These are phyloP conservation scores for Silene noctiflora DNA, from an alignment of 179 eudicot species.

Conservation along the genomic window DNA sequence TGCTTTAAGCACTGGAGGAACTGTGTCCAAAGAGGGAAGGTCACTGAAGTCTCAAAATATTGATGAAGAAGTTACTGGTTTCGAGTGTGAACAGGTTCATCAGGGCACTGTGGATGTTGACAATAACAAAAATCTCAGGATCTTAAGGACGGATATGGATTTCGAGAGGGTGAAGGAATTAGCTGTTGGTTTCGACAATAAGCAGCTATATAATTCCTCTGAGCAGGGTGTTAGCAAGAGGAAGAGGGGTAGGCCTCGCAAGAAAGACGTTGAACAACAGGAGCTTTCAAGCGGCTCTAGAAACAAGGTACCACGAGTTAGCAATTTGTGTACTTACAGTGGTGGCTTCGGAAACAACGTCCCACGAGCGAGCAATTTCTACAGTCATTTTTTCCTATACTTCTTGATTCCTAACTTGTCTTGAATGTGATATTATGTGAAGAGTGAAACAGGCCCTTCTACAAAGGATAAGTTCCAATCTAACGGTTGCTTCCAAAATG, in stretches of 20 bases:
- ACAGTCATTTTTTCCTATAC: neutral
- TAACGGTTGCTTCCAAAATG: conserved; percentile 19
- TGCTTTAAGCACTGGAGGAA: conserved; percentile 26
- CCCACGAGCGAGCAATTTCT: neutral
- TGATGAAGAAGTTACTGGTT: conserved; percentile 28
- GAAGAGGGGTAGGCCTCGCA: conserved; percentile 23
- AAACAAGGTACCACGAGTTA: conserved; percentile 36
- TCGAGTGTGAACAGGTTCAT: neutral
- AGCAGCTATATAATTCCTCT: conserved; percentile 19
- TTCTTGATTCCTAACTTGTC: neutral
- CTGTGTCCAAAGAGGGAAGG: conserved; percentile 35
- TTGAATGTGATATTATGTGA: conserved; percentile 2
- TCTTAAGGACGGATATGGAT: neutral
- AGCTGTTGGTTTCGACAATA: conserved; percentile 21
- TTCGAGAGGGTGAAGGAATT: conserved; percentile 2
- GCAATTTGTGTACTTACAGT: neutral
- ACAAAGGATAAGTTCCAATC: conserved; percentile 16
- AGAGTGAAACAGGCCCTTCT: conserved; percentile 26
- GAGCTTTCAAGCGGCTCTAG: conserved; percentile 32
- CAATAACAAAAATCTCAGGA: no score
- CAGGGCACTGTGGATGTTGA: neutral
- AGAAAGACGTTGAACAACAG: conserved; percentile 20
- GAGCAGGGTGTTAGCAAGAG: conserved; percentile 22
- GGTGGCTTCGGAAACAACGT: neutral
- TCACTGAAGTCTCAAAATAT: conserved; percentile 30